Evolutionary conservation across 768 basidiomycete species (phyloP).

Genomic region (button mushroom (Agaricus bisporus)): DNA sequence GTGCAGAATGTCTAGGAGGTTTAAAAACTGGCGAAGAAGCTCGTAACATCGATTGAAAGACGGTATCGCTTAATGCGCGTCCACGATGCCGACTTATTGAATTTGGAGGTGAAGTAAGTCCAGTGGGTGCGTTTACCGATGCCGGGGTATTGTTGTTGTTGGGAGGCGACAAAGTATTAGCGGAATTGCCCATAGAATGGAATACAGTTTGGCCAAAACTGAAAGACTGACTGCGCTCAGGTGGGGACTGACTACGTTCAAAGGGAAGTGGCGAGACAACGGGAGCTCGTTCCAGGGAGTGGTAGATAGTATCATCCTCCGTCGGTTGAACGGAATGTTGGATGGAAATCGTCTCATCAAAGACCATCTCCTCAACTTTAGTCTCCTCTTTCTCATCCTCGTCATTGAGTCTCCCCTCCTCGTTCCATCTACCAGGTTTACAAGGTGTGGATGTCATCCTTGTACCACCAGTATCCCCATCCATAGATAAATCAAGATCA

Average conservation of each 20-base stretch:
- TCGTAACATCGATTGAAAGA: constrained; percentile 53
- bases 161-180: constrained; percentile 18
- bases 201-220: constrained; percentile 62
- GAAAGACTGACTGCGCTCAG: constrained; percentile 64
- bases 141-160: constrained; percentile 24
- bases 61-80: constrained; percentile 58
- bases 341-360: constrained; percentile 15
- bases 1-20: constrained; percentile 17
- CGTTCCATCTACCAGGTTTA: constrained; percentile 30
- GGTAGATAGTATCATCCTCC: constrained; percentile 42
- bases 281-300: constrained; percentile 32
- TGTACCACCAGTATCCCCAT: constrained; percentile 14
- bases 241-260: constrained; percentile 55
- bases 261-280: constrained; percentile 31
- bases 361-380: constrained; percentile 14
- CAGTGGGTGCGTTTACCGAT: background rate
- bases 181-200: constrained; percentile 36
- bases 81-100: constrained; percentile 34
- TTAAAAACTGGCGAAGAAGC: constrained; percentile 20
- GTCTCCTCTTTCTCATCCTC: constrained; percentile 15
- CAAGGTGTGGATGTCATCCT: constrained; percentile 42
- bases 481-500: constrained; percentile 28
- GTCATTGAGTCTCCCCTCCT: constrained; percentile 14
- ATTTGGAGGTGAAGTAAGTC: constrained; percentile 13
- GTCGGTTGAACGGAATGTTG: constrained; percentile 15